These are phyloP conservation scores for Xylaria digitata DNA, from an alignment of 2,329 filamentous ascomycete species.

Conservation along the genomic window DNA sequence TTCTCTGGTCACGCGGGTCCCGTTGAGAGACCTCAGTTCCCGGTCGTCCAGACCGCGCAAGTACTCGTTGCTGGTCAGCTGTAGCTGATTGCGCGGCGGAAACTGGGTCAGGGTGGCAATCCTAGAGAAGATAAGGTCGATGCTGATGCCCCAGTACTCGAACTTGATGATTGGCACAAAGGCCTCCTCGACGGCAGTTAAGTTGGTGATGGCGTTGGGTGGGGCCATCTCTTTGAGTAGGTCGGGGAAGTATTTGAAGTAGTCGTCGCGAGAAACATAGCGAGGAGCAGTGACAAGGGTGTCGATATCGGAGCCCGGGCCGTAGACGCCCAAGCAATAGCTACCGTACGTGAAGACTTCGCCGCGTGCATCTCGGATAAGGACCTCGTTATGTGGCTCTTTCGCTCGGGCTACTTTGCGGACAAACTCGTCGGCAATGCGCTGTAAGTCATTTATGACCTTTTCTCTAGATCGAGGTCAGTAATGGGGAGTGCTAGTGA, in stretches of 20 bases:
- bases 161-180: conserved; percentile 99
- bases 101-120: conserved; percentile 77
- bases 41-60: conserved; percentile 87
- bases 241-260: conserved; percentile 89
- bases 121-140: conserved; percentile 91
- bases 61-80: conserved; percentile 84
- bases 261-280: conserved; percentile 88
- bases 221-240: conserved; percentile 81
- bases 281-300: conserved; percentile 92
- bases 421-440: conserved; percentile 87
- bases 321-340: conserved; percentile 92
- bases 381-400: conserved; percentile 75
- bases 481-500: conserved; percentile 20
- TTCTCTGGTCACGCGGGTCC: conserved; percentile 92
- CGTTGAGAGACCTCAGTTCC: conserved; percentile 90
- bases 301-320: conserved; percentile 97
- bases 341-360: conserved; percentile 97
- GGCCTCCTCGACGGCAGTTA: conserved; percentile 87
- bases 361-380: conserved; percentile 86
- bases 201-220: conserved; percentile 81
- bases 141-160: conserved; percentile 88
- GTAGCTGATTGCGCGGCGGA: conserved; percentile 73
- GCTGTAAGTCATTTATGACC: conserved; percentile 81
- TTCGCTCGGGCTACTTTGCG: conserved; percentile 80
- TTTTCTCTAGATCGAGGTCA: conserved; percentile 64